Percentiles rank a stretch among this genome's conserved stretches.
Evolutionary conservation across 345 rosid genomes (phyloP).

Genomic region (Pistacia vera): DNA sequence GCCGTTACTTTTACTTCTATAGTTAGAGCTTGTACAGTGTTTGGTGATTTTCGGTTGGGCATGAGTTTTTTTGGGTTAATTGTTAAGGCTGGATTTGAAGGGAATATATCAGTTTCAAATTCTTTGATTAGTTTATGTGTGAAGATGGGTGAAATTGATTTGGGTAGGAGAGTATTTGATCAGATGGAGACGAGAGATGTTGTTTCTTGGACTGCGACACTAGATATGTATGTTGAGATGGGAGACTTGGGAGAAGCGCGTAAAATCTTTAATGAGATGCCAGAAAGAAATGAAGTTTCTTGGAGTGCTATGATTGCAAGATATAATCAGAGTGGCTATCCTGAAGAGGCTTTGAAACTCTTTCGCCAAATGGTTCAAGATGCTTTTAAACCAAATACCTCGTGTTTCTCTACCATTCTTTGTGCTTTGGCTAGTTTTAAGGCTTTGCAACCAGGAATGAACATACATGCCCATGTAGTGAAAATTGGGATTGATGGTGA

Average conservation of each 20-base stretch:
- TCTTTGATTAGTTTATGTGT: constrained; percentile 51
- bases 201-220: constrained; percentile 62
- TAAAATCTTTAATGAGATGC: constrained; percentile 55
- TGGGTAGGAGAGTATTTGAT: constrained; percentile 48
- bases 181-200: constrained; percentile 51
- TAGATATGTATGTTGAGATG: constrained; percentile 49
- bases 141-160: constrained; percentile 45
- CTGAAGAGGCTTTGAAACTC: constrained; percentile 46
- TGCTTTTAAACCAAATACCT: constrained; percentile 37
- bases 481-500: constrained; percentile 42
- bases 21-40: constrained; percentile 42
- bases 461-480: constrained; percentile 44
- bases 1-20: constrained; percentile 49
- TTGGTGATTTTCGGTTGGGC: constrained; percentile 39
- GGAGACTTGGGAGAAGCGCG: constrained; percentile 50
- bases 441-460: constrained; percentile 44
- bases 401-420: constrained; percentile 47
- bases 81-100: constrained; percentile 50
- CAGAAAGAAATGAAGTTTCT: constrained; percentile 58
- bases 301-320: constrained; percentile 67
- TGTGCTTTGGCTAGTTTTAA: constrained; percentile 43
- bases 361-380: constrained; percentile 43
- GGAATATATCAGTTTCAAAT: constrained; percentile 46
- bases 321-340: constrained; percentile 53
- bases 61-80: constrained; percentile 44